Conservation (phyloP, 345 rosid species). For the Eucalyptus regnans region DNA sequence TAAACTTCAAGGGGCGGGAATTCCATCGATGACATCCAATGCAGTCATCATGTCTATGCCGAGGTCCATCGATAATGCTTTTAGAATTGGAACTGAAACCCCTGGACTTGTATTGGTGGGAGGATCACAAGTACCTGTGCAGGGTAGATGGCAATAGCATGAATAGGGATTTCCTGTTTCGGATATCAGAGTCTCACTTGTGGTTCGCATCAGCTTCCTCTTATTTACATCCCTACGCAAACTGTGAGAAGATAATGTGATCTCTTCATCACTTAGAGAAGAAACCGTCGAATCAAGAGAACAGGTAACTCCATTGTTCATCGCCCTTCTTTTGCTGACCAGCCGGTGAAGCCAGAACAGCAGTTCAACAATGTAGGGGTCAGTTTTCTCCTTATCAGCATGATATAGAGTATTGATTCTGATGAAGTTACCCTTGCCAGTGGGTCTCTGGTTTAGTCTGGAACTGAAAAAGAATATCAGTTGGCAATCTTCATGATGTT, state of each 20-base stretch:
- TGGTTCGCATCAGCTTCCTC: conserved; percentile 65
- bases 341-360: conserved; percentile 93
- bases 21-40: conserved; percentile 62
- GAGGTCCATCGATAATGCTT: conserved; percentile 55
- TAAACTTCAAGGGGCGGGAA: background rate
- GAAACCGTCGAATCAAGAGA: background rate
- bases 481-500: background rate
- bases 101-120: conserved; percentile 38
- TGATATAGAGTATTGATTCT: conserved; percentile 89
- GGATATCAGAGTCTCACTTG: conserved; percentile 92
- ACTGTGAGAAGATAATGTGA: background rate
- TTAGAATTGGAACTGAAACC: conserved; percentile 45
- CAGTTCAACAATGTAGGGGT: conserved; percentile 56
- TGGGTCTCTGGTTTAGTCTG: conserved; percentile 51
- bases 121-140: conserved; percentile 81
- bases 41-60: conserved; percentile 70
- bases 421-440: conserved; percentile 61
- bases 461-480: conserved; percentile 18
- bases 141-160: conserved; percentile 59
- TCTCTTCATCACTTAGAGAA: background rate
- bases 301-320: conserved; percentile 32
- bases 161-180: conserved; percentile 44
- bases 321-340: conserved; percentile 60
- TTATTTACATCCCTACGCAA: conserved; percentile 36
- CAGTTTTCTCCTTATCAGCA: conserved; percentile 89